These are phyloP conservation scores for Physcomitrium patens DNA, from an alignment of 225 moss, liverwort and hornwort species.

Conservation along the genomic window DNA sequence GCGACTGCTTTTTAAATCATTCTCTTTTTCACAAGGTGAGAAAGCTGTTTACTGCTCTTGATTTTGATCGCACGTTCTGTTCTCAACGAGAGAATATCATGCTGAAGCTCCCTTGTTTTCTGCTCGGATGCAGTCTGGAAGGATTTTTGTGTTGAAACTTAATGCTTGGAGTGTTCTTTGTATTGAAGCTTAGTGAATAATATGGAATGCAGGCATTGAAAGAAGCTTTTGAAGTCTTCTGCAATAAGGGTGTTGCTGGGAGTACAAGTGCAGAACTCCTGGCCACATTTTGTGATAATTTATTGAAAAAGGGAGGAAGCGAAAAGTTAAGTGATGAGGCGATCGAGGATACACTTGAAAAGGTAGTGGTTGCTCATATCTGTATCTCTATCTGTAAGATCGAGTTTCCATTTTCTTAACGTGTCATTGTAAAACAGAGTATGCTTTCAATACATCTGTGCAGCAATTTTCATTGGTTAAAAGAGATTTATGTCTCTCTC, in stretches of 20 bases:
- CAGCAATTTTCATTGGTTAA: not conserved
- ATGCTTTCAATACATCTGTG: not conserved
- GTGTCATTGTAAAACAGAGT: not conserved
- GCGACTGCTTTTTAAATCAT: conserved; percentile 81
- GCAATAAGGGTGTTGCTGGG: conserved; percentile 89
- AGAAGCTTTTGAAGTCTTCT: conserved; percentile 89
- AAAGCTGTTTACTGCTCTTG: not conserved
- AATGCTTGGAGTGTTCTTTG: conserved; percentile 4
- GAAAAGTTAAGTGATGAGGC: conserved; percentile 94
- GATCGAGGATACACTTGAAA: conserved; percentile 88
- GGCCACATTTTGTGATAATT: conserved; percentile 91
- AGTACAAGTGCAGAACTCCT: conserved; percentile 91
- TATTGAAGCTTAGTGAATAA: not conserved
- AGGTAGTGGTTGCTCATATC: conserved; percentile 41
- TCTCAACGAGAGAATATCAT: not conserved
- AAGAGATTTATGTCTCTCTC: not conserved
- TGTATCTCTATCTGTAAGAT: not conserved
- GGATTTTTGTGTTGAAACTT: not conserved
- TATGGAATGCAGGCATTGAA: conserved; percentile 68
- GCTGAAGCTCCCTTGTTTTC: not conserved
- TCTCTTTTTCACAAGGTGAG: conserved; percentile 86
- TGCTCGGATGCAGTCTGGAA: not conserved
- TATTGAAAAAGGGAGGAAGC: conserved; percentile 87
- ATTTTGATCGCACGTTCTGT: conserved; percentile 2
- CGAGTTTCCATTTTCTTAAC: not conserved